Conservation (phyloP, 1,284 basidiomycete species). For the Leccinum solheimii region DNA sequence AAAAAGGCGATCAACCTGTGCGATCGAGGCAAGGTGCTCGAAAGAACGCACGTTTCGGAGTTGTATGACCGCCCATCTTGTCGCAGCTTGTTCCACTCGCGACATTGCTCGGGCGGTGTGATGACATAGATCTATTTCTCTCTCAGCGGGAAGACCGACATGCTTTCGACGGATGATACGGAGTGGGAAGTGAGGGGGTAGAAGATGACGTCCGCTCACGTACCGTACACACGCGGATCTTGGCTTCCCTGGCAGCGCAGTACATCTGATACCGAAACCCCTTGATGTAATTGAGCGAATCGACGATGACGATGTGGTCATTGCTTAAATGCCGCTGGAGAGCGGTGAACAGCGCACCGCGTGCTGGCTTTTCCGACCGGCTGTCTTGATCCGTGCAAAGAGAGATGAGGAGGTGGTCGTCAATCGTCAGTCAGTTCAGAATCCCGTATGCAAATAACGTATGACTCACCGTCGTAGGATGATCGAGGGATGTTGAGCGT, state of each 20-base stretch:
- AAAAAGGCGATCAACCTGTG: not conserved
- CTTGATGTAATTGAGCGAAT: conserved; percentile 96
- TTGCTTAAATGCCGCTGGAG: conserved; percentile 74
- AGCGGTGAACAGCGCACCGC: conserved; percentile 85
- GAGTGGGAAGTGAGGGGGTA: not conserved
- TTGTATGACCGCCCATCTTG: conserved; percentile 56
- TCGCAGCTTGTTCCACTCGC: conserved; percentile 70
- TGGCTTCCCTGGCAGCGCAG: conserved; percentile 89
- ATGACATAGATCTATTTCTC: conserved; percentile 70
- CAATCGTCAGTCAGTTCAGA: not conserved
- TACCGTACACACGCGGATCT: conserved; percentile 86
- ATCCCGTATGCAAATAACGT: not conserved
- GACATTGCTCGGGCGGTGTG: conserved; percentile 77
- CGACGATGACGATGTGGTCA: conserved; percentile 84
- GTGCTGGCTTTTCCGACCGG: conserved; percentile 84
- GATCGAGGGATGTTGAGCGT: conserved; percentile 62
- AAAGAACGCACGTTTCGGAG: conserved; percentile 61
- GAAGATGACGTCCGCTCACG: conserved; percentile 35
- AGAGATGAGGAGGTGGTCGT: not conserved
- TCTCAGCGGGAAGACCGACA: conserved; percentile 5
- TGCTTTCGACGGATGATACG: not conserved
- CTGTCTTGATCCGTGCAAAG: conserved; percentile 55
- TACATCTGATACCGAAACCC: conserved; percentile 97
- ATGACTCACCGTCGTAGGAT: conserved; percentile 72
- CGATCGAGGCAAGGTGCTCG: conserved; percentile 10